Evolutionary conservation across 306 rosid genomes (phyloP), one percentile per base, ranked within the genome.

Genomic region (Vicia faba): DNA sequence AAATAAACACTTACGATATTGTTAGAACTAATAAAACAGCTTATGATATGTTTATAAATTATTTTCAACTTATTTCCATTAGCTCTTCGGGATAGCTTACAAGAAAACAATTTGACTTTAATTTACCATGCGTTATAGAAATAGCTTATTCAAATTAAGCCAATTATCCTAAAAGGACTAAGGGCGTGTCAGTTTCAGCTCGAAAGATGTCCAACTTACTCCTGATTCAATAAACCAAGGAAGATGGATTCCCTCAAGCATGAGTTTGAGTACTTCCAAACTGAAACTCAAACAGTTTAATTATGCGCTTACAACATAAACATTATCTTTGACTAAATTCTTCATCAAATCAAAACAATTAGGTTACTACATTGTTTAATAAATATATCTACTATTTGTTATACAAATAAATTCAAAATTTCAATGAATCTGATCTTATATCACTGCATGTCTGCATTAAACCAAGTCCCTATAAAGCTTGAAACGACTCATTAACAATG

Each of bases 401-500:
- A 20, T 45, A 44, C 60, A 73, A 65, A 12, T 66, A 15, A 58
- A 66, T 26, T 55, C 50, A 33, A 31, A 31, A 31, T 31, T 31
- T 31, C 28, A 55, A 54, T 13, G 36, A 33, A 70, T 64, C 69
- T 1, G 11, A 51, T 25, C n/a, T 25, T 11, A 31, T 16, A 16
- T n/a, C n/a, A 36, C 31, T 15, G 9, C 1, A 44, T 18, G 2
- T n/a, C n/a, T n/a, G n/a, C n/a, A n/a, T n/a, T 26, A 11, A 48
- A 44, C 25, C 7, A 20, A 28, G 19, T 15, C 48, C 23, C 18
- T 33, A 33, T 54, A 44, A 49, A 61, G 28, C 51, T 10, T 10
- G 25, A n/a, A 60, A 19, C n/a, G 1, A 13, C 46, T 46, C 11
- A 61, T 63, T 29, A 31, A 73, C 25, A 64, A 9, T 65, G 59